These are phyloP conservation scores for Penicillium crustosum DNA, from an alignment of 2,329 filamentous ascomycete genomes.

Conservation along the genomic window DNA sequence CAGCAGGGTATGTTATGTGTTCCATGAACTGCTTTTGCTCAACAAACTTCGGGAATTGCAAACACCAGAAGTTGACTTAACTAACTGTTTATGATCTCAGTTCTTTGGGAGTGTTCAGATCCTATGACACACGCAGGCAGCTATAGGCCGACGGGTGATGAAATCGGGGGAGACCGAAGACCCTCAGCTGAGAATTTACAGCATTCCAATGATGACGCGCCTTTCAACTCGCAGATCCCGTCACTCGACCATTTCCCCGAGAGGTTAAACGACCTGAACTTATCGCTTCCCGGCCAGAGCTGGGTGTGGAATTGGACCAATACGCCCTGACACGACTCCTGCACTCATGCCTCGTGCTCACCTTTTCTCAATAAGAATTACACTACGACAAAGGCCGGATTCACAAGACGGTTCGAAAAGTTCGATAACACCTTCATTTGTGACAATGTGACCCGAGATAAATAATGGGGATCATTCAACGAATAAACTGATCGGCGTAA, in stretches of 20 bases:
- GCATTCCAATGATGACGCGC: not conserved
- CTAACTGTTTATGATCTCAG: not conserved
- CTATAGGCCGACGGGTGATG: not conserved
- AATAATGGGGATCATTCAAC: not conserved
- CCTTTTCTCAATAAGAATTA: not conserved
- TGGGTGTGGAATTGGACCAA: not conserved
- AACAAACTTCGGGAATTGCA: too few species aligned
- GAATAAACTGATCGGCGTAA: conserved; percentile 9
- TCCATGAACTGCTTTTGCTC: too few species aligned
- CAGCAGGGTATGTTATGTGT: not conserved
- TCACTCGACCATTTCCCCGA: not conserved
- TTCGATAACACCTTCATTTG: not conserved
- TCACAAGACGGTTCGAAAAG: not conserved
- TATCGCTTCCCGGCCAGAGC: not conserved
- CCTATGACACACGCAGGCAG: not conserved
- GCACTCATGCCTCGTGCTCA: not conserved
- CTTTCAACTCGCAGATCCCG: not conserved
- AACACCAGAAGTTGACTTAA: not conserved
- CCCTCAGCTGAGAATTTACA: not conserved
- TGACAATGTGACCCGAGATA: not conserved
- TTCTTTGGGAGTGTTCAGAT: not conserved
- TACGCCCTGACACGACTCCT: not conserved
- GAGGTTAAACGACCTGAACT: not conserved
- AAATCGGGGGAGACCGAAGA: not conserved
- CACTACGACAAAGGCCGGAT: not conserved